Percentiles rank a stretch among this genome's conserved stretches.
phyloP scores from a whole-genome alignment of 2,329 filamentous ascomycete genomes.

The Madurella fahalii region DNA sequence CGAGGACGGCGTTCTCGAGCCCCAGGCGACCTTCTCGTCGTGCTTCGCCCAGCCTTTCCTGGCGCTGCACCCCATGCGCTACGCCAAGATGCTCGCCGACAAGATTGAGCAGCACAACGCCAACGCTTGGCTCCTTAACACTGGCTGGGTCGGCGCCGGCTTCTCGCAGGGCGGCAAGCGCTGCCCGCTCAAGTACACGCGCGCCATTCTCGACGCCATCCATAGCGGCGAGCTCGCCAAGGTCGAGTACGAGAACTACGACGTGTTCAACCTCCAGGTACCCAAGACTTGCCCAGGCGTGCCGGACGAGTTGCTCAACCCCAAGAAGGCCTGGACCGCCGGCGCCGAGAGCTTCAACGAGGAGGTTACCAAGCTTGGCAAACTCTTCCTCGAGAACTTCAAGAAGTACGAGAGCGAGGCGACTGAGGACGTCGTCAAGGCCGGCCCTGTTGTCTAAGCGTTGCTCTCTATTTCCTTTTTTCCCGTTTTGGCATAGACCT shows the following conservation, averaged over 20 bases:
- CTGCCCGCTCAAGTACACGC: constrained; percentile 97
- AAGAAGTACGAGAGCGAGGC: constrained; percentile 88
- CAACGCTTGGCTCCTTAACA: constrained; percentile 98
- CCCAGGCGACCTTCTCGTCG: constrained; percentile 96
- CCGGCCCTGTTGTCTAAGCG: constrained; percentile 31
- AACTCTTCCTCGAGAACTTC: constrained; percentile 94
- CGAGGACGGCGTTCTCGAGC: constrained; percentile 93
- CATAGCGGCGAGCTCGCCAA: constrained; percentile 95
- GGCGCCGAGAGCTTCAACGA: constrained; percentile 75
- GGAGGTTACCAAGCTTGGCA: constrained; percentile 87
- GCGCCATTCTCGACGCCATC: constrained; percentile 96
- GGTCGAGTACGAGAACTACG: constrained; percentile 90
- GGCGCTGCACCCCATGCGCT: constrained; percentile 97
- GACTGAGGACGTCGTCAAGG: constrained; percentile 71
- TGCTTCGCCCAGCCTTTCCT: constrained; percentile 99
- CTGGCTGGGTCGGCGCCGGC: constrained; percentile 91
- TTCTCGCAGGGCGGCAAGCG: constrained; percentile 90
- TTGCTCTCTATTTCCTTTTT: not conserved
- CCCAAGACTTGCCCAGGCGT: constrained; percentile 88
- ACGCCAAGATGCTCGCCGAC: constrained; percentile 96
- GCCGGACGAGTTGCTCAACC: constrained; percentile 89
- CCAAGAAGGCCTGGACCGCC: constrained; percentile 84
- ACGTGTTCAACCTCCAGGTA: constrained; percentile 94
- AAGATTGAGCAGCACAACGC: constrained; percentile 95
- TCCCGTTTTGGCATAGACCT: constrained; percentile 3